Conservation (phyloP, 2,329 filamentous ascomycete genomes). For the Fusarium sp. region DNA sequence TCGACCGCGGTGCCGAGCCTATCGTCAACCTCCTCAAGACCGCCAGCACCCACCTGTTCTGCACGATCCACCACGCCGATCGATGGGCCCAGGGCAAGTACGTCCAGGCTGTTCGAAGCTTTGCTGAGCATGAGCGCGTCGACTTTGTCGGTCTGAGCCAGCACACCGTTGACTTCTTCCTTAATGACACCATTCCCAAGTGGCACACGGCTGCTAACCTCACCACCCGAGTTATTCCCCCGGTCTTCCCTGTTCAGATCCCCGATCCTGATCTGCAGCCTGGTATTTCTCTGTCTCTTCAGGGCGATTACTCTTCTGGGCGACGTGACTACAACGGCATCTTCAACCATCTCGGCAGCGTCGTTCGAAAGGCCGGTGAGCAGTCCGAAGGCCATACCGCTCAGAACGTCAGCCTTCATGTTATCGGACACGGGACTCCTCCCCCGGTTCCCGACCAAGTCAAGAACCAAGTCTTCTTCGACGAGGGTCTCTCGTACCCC, state of each 20-base stretch:
- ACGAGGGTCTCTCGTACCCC: conserved; percentile 44
- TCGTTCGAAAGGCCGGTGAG: conserved; percentile 39
- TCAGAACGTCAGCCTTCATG: conserved; percentile 41
- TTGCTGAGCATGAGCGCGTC: conserved; percentile 34
- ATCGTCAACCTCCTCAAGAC: conserved; percentile 38
- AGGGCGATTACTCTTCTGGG: conserved; percentile 46
- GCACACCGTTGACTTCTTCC: conserved; percentile 43
- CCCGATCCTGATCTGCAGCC: conserved; percentile 28
- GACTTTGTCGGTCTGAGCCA: conserved; percentile 46
- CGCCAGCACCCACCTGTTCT: conserved; percentile 44
- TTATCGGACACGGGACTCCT: conserved; percentile 43
- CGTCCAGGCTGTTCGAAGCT: conserved; percentile 39
- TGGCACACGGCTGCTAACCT: conserved; percentile 37
- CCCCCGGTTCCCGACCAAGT: conserved; percentile 43
- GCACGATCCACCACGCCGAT: conserved; percentile 47
- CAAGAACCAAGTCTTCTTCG: conserved; percentile 41
- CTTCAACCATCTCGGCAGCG: conserved; percentile 42
- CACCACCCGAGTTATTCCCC: conserved; percentile 41
- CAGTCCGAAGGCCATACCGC: conserved; percentile 3
- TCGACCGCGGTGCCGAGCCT: conserved; percentile 26
- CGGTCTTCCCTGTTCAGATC: conserved; percentile 43
- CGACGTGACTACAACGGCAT: conserved; percentile 45
- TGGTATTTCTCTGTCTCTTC: conserved; percentile 43
- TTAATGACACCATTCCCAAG: conserved; percentile 35
- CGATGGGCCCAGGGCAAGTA: conserved; percentile 40